Evolutionary conservation across 2,329 filamentous ascomycete genomes (phyloP), one percentile per base, ranked within the genome.

Genomic region (Cordyceps pruinosa): DNA sequence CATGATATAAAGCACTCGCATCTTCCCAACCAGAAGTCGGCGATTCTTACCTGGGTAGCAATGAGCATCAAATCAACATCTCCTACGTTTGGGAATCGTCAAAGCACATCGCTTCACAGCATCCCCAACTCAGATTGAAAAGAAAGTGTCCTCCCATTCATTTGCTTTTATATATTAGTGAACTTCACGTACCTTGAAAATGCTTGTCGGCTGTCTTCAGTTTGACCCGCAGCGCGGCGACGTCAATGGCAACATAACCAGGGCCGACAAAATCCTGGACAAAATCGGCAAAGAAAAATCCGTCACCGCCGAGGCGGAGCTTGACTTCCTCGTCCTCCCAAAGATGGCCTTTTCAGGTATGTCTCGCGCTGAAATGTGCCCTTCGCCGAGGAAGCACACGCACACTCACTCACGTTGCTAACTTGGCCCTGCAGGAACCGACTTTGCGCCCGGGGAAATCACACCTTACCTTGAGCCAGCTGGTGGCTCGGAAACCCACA

Each of bases 261-360:
- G 79, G 26, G 88, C 88, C 61, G 83, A 90, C 61, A 70, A 76
- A 0, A 76, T 92, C 3, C 72, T 93, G 15, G 76, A 71, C 25
- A 74, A 66, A 26, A 78, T 80, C 0, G 10, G 5, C 13, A 5
- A 17, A 34, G 8, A 12, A 23, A 13, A 4, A 4, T 37, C 21
- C n/a, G 7, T 32, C 23, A 71, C 77, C 5, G 71, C 76, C 0
- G 71, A 79, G 25, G 34, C 30, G 1, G 72, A 78, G 17, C 48
- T 92, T 1, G 87, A 90, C 66, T 76, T 92, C 28, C 74, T 94
- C 0, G 82, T 93, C 0, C 72, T 93, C 0, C 88, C 89, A 0
- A 89, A 93, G 67, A 73, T 93, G 69, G 87, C 89, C 1, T 91
- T 93, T 66, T 80, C 83, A 57, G 42, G 52, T 47, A 53, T 26